Evolutionary conservation across 2,329 filamentous ascomycete species (phyloP), one percentile per base, ranked within the genome.

Genomic region (Ophiostoma australiae): DNA sequence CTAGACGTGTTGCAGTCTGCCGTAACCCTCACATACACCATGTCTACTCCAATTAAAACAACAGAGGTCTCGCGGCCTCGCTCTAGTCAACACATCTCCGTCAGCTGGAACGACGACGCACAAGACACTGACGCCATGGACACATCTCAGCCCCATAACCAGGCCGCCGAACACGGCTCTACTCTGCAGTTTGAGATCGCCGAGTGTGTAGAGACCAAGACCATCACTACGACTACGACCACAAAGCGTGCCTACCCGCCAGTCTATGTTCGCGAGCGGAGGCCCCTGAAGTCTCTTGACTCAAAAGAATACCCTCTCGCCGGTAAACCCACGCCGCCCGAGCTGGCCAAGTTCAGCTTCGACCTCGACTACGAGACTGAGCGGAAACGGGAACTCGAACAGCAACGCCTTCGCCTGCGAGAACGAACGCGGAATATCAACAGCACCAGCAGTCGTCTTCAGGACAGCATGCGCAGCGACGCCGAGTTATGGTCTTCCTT

Each of bases 221-320:
- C 87, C 13, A 88, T 97, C 73, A 97, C 94, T 1, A 97, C 94
- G 0, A 97, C 94, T 0, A 97, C 93, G 0, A 97, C 93, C 0
- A 96, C 94, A 1, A 92, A 93, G 74, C 89, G 79, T 85, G 92
- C 80, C 80, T 96, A 95, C 75, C 94, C 94, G 67, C 93, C 93
- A n/a, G 84, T 97, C 72, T 84, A 92, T 71, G 88, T 97, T 75
- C 89, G 88, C 74, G 87, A 91, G 72, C 90, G 92, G 33, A 87
- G 87, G 70, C 87, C 89, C 69, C 85, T 93, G 44, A 83, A 86
- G 72, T 86, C 89, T 70, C 87, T 97, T 72, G 93, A 98, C 79
- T 85, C 90, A 17, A 97, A 96, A 79, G 89, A 95, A 76, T 99
- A 97, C 79, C 95, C 95, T 55, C 84, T 99, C 39, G 94, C 94